Percentiles rank a stretch among this genome's conserved stretches.
Conservation (phyloP, 177 flowering plant genomes). For the Tripterygium wilfordii region DNA sequence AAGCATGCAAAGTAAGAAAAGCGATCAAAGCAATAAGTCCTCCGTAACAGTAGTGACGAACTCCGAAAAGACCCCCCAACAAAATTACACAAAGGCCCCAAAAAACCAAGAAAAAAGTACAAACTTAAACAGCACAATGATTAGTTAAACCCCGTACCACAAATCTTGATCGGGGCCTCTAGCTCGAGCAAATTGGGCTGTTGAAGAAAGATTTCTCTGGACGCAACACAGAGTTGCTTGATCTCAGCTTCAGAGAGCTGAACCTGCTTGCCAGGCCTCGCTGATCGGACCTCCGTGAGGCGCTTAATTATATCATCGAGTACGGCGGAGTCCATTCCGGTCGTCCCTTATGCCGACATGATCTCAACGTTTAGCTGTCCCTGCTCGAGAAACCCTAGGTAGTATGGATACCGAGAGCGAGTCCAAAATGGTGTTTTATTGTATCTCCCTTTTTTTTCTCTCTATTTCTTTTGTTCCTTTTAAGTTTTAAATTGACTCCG, state of each 20-base stretch:
- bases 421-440: neutral
- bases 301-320: constrained; percentile 50
- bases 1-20: no score
- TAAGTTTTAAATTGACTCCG: no score
- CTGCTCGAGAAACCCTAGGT: neutral
- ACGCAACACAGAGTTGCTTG: constrained; percentile 41
- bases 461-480: neutral
- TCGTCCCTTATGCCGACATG: constrained; percentile 28
- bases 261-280: constrained; percentile 46
- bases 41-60: no score
- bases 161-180: constrained; percentile 62
- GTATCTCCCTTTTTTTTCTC: neutral
- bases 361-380: neutral
- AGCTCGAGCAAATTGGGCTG: constrained; percentile 62
- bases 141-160: constrained; percentile 26
- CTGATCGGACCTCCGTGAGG: constrained; percentile 38
- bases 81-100: neutral
- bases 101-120: neutral
- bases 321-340: constrained; percentile 24
- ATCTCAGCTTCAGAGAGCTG: constrained; percentile 60
- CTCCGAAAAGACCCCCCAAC: neutral
- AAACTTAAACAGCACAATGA: neutral
- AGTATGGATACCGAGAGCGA: neutral
- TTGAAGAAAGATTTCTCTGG: constrained; percentile 42
- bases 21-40: no score